phyloP scores from a whole-genome alignment of 768 basidiomycete genomes.

The Tylopilus balloui region DNA sequence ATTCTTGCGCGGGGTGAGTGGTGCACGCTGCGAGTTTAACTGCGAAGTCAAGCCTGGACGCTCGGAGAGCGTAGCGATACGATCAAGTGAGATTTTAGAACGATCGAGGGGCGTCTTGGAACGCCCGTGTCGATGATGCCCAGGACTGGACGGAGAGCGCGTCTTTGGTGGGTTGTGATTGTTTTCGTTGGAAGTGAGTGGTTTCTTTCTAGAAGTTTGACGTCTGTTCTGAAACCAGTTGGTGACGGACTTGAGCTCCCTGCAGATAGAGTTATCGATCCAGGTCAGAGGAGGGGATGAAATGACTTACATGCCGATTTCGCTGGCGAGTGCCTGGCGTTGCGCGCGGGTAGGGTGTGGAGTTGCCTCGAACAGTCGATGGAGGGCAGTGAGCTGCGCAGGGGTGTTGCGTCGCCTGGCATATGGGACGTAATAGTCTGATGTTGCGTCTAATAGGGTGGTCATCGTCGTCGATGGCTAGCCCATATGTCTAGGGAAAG shows the following conservation, averaged over 20 bases:
- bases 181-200: slow-evolving; percentile 23
- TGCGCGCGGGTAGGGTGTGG: slow-evolving; percentile 42
- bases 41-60: slow-evolving; percentile 22
- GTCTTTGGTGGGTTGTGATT: slow-evolving; percentile 3
- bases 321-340: slow-evolving; percentile 36
- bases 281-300: neutral
- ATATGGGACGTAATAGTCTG: slow-evolving; percentile 24
- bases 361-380: slow-evolving; percentile 32
- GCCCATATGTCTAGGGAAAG: neutral
- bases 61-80: slow-evolving; percentile 28
- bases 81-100: slow-evolving; percentile 29
- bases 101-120: slow-evolving; percentile 19
- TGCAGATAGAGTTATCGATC: slow-evolving; percentile 19
- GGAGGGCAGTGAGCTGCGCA: slow-evolving; percentile 34
- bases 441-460: neutral
- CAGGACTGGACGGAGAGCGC: slow-evolving; percentile 2
- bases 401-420: slow-evolving; percentile 29
- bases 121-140: slow-evolving; percentile 4
- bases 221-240: slow-evolving; percentile 85
- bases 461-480: slow-evolving; percentile 6
- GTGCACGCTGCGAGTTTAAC: slow-evolving; percentile 3
- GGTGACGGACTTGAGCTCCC: slow-evolving; percentile 66
- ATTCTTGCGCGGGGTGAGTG: slow-evolving; percentile 29
- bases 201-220: slow-evolving; percentile 39
- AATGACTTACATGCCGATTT: slow-evolving; percentile 35